phyloP scores from a whole-genome alignment of 345 rosid species.

The Erodium maritimum region DNA sequence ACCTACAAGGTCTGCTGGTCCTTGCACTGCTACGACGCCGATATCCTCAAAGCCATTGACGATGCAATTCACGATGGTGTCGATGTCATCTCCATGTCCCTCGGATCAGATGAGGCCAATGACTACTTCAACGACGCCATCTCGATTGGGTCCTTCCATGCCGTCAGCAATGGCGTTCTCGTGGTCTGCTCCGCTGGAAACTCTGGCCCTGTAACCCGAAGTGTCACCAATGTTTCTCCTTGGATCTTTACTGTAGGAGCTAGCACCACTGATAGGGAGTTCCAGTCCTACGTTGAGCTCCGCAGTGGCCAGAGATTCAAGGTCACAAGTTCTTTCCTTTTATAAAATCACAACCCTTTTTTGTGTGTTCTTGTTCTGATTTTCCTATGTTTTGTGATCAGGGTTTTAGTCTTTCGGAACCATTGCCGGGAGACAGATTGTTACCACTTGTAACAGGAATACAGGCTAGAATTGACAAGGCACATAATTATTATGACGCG shows the following conservation, averaged over 20 bases:
- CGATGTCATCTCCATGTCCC: constrained; percentile 43
- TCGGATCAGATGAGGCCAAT: constrained; percentile 20
- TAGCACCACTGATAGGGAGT: constrained; percentile 40
- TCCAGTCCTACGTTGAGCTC: constrained; percentile 26
- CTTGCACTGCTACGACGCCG: constrained; percentile 32
- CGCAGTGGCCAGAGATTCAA: constrained; percentile 25
- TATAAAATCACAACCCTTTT: too few relatives aligned
- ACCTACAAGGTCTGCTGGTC: constrained; percentile 56
- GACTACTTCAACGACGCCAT: constrained; percentile 21
- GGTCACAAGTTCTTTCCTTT: too few relatives aligned
- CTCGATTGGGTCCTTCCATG: constrained; percentile 44
- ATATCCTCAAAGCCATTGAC: constrained; percentile 35
- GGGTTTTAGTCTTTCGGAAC: too few relatives aligned
- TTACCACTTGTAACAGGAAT: too few relatives aligned
- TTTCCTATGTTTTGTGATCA: too few relatives aligned
- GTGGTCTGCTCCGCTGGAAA: constrained; percentile 49
- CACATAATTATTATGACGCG: too few relatives aligned
- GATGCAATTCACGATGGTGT: constrained; percentile 44
- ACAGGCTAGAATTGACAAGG: too few relatives aligned
- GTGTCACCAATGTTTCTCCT: constrained; percentile 39
- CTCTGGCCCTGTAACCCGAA: constrained; percentile 27
- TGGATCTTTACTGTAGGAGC: constrained; percentile 60
- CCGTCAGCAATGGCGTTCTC: constrained; percentile 28
- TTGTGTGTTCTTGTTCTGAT: too few relatives aligned
- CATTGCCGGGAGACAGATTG: too few relatives aligned